These are phyloP conservation scores for Collybia nuda DNA, from an alignment of 768 basidiomycete species.

Conservation along the genomic window DNA sequence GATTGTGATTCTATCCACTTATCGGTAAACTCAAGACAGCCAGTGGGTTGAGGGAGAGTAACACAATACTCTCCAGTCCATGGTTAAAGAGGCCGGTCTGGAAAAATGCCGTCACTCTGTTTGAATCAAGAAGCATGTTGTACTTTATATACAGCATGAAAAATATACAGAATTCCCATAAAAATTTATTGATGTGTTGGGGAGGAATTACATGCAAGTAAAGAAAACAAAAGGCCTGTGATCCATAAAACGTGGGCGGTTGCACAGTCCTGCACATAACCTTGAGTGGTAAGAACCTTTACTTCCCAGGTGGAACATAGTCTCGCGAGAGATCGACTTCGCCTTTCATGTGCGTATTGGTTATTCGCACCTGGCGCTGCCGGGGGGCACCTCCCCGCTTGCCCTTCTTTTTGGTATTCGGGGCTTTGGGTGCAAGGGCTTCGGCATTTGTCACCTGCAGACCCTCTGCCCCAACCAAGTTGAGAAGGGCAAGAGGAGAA, in stretches of 20 bases:
- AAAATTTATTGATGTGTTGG: background rate
- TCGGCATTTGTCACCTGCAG: constrained; percentile 77
- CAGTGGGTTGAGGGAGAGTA: no score
- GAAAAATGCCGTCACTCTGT: no score
- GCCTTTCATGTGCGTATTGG: constrained; percentile 85
- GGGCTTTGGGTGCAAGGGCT: constrained; percentile 50
- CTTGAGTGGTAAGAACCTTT: constrained; percentile 1
- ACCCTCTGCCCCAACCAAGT: constrained; percentile 52
- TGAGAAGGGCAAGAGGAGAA: constrained; percentile 7
- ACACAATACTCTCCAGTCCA: no score
- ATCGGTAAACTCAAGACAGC: no score
- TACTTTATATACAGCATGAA: no score
- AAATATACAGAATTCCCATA: background rate
- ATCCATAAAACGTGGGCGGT: constrained; percentile 2
- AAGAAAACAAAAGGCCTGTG: background rate
- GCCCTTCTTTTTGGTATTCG: constrained; percentile 70
- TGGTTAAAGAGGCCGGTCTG: no score
- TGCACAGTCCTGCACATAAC: constrained; percentile 1
- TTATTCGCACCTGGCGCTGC: constrained; percentile 79
- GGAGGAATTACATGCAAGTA: constrained; percentile 1
- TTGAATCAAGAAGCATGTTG: no score
- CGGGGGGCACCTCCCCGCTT: constrained; percentile 74
- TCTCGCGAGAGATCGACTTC: constrained; percentile 85
- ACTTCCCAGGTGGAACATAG: constrained; percentile 46
- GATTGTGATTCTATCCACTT: no score